Percentiles rank a stretch among this genome's conserved stretches.
phyloP scores from a whole-genome alignment of 352 stramenopile genomes.

The Globisporangium cystogenes region DNA sequence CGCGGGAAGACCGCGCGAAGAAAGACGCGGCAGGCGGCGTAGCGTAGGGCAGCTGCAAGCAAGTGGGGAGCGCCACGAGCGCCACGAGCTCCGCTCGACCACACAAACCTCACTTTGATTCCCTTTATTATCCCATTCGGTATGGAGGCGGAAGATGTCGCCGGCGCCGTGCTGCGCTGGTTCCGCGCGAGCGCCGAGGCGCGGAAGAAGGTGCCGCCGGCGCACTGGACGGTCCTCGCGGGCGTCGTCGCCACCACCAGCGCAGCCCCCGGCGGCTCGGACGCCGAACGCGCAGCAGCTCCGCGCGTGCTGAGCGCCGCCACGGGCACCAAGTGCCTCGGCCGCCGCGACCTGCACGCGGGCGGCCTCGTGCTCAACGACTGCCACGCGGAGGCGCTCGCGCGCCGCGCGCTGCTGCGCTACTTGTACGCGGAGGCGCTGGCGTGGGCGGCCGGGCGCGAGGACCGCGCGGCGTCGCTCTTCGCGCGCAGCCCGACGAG shows the following conservation, averaged over 20 bases:
- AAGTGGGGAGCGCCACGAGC: too few species aligned
- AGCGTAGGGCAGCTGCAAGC: neutral
- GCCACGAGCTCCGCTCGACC: too few species aligned
- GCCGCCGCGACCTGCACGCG: conserved; percentile 46
- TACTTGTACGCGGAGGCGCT: conserved; percentile 84
- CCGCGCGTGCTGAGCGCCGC: conserved; percentile 45
- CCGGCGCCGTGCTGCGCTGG: conserved; percentile 48
- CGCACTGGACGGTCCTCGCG: conserved; percentile 64
- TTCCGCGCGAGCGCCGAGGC: conserved; percentile 38
- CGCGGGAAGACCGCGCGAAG: conserved; percentile 28
- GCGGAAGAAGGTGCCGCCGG: conserved; percentile 49
- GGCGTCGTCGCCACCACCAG: conserved; percentile 26
- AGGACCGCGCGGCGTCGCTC: conserved; percentile 29
- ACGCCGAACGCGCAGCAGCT: neutral
- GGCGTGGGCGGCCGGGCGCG: conserved; percentile 11
- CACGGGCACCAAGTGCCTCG: conserved; percentile 83
- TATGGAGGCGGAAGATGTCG: conserved; percentile 18
- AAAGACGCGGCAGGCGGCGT: conserved; percentile 2
- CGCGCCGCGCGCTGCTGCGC: conserved; percentile 75
- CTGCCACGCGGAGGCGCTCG: conserved; percentile 91
- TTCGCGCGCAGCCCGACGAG: conserved; percentile 33
- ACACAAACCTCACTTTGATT: too few species aligned
- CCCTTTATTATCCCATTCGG: too few species aligned
- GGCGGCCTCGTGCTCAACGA: conserved; percentile 88
- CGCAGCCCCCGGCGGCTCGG: neutral